Base-by-base conservation (phyloP, 345 rosid species). In the Abelmoschus esculentus region DNA sequence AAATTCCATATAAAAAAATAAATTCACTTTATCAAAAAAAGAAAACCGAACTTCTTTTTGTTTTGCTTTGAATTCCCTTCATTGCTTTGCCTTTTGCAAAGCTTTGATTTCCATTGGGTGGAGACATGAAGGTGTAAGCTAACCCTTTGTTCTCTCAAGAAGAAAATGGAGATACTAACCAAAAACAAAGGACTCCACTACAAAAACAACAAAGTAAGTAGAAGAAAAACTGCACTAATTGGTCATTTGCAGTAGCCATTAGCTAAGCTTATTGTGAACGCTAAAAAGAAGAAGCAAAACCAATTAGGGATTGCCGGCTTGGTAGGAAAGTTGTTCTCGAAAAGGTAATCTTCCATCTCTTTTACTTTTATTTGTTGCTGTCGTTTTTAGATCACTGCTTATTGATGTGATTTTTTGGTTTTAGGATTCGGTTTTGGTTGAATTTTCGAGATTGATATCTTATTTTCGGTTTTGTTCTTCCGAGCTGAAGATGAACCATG, bases 291-390 rank as follows among this genome's bases (percentile, higher is more conserved):
- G 42, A 56, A 61, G 52, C 44, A 59, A 38, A 54, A 62, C 8
- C 60, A 12, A 32, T 59, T 28, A 70, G 66, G 73, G 64, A 61
- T 79, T 69, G 68, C 40, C 40, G 40, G 40, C 7, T 36, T 38
- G 42, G 77, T 73, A 75, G 77, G 80, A 73, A 77, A 83, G 76
- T 70, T 73, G 72, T 64, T 67, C 69, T 52, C 67, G 9, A 57
- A 69, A 74, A 73, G 78, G 77, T 73, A 62, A 73, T 46, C 38
- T 28, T 57, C 50, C 42, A 5, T 31, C 46, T 62, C 54, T 14
- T 67, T 36, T 63, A 8, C 53, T 53, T 50, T 26, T 26, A 15
- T 26, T 56, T 56, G 5, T 53, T 50, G 65, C 22, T 61, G 67
- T 63, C 17, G 38, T 60, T 38, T 60, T 38, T 38, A 38, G 42